These are phyloP conservation scores for Candida tropicalis DNA, from an alignment of 1,139 yeast genomes.

Conservation along the genomic window DNA sequence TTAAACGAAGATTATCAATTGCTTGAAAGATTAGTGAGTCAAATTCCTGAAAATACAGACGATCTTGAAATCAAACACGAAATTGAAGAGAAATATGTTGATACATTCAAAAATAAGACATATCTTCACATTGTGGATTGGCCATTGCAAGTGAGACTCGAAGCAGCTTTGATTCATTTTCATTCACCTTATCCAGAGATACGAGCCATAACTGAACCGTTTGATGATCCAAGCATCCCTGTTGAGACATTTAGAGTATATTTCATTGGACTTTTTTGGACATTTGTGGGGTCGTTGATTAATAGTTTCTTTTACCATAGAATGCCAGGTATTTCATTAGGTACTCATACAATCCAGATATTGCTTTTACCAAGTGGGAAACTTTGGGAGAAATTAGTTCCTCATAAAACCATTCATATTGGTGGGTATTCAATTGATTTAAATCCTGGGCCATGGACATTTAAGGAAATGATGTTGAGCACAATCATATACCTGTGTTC, in stretches of 20 bases:
- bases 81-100: slow-evolving; percentile 15
- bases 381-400: slow-evolving; percentile 40
- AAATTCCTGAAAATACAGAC: slow-evolving; percentile 22
- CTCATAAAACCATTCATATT: slow-evolving; percentile 26
- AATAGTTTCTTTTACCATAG: slow-evolving; percentile 49
- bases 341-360: slow-evolving; percentile 46
- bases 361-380: slow-evolving; percentile 45
- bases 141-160: slow-evolving; percentile 38
- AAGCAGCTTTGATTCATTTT: slow-evolving; percentile 44
- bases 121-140: slow-evolving; percentile 37
- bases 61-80: slow-evolving; percentile 13
- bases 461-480: slow-evolving; percentile 66
- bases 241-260: slow-evolving; percentile 48
- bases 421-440: slow-evolving; percentile 29
- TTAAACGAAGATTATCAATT: slow-evolving; percentile 38
- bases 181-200: slow-evolving; percentile 53
- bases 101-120: slow-evolving; percentile 26
- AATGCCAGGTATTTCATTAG: slow-evolving; percentile 41
- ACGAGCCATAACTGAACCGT: slow-evolving; percentile 48
- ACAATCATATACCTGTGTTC: slow-evolving; percentile 51
- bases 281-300: slow-evolving; percentile 43
- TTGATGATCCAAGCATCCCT: slow-evolving; percentile 40
- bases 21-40: slow-evolving; percentile 32
- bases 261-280: slow-evolving; percentile 45
- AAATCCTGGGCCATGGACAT: slow-evolving; percentile 57